A percentile compares a stretch with the other conserved stretches of the same genome.
These are phyloP conservation scores for Botryotinia globosa DNA, from an alignment of 2,329 filamentous ascomycete species.

Conservation along the genomic window DNA sequence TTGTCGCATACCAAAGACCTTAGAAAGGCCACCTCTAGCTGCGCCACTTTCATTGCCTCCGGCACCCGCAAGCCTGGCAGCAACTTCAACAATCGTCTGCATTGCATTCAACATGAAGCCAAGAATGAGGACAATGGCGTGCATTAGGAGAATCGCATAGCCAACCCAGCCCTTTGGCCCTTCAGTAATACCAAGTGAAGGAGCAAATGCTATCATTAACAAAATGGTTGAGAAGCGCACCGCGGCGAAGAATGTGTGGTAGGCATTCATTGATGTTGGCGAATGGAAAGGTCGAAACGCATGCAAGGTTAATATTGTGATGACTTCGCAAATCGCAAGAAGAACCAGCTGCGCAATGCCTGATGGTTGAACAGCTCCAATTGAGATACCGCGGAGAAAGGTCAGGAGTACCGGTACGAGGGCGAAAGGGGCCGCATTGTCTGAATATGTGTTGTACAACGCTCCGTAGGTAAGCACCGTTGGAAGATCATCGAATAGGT, in stretches of 20 bases:
- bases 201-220: slow-evolving; percentile 79
- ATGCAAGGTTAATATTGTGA: slow-evolving; percentile 80
- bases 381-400: slow-evolving; percentile 80
- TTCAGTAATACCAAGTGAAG: slow-evolving; percentile 74
- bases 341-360: slow-evolving; percentile 91
- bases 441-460: slow-evolving; percentile 95
- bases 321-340: slow-evolving; percentile 89
- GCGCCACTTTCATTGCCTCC: slow-evolving; percentile 72
- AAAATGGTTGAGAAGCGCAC: slow-evolving; percentile 74
- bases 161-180: slow-evolving; percentile 90
- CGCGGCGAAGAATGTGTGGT: slow-evolving; percentile 80
- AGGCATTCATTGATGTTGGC: slow-evolving; percentile 95
- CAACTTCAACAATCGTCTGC: slow-evolving; percentile 86
- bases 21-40: slow-evolving; percentile 77
- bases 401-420: slow-evolving; percentile 82
- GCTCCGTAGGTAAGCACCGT: slow-evolving; percentile 89
- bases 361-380: slow-evolving; percentile 88
- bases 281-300: slow-evolving; percentile 88
- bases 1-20: slow-evolving; percentile 89
- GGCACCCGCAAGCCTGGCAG: slow-evolving; percentile 76
- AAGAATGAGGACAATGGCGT: slow-evolving; percentile 80
- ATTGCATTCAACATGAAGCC: slow-evolving; percentile 91
- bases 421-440: slow-evolving; percentile 87
- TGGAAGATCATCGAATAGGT: slow-evolving; percentile 88
- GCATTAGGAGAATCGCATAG: slow-evolving; percentile 83